Evolutionary conservation across 2,329 filamentous ascomycete genomes (phyloP).

Genomic region (Ophiocordyceps unilateralis): DNA sequence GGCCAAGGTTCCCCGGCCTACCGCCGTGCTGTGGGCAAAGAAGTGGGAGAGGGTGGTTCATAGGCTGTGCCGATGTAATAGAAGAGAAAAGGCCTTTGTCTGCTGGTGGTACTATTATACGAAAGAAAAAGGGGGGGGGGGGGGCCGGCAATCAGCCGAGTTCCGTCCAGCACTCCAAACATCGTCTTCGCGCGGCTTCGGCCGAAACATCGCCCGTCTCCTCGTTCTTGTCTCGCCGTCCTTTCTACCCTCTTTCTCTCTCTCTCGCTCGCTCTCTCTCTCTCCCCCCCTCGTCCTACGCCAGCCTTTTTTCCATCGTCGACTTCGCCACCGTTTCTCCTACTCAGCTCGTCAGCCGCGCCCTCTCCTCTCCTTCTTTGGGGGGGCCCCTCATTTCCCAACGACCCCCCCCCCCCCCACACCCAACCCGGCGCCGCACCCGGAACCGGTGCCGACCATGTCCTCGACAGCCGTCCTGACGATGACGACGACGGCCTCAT

Average conservation of each 20-base stretch:
- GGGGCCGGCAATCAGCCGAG: background rate
- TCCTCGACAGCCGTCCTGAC: slow-evolving; percentile 11
- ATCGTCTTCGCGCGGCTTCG: background rate
- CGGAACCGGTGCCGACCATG: slow-evolving; percentile 9
- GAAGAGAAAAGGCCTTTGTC: too few relatives aligned
- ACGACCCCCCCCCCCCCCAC: too few relatives aligned
- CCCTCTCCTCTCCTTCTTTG: too few relatives aligned
- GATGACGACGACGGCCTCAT: slow-evolving; percentile 16
- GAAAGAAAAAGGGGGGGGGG: too few relatives aligned
- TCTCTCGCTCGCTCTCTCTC: background rate
- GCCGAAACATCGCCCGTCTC: background rate
- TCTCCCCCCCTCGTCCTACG: background rate
- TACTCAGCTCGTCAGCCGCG: too few relatives aligned
- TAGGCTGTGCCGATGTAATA: too few relatives aligned
- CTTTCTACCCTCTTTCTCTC: background rate
- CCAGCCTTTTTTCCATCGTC: background rate
- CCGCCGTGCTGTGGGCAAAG: too few relatives aligned
- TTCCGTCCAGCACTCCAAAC: background rate
- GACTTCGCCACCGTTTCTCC: background rate
- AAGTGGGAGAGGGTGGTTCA: too few relatives aligned
- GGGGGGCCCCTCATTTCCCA: background rate
- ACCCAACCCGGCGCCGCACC: background rate
- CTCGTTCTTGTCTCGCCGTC: background rate
- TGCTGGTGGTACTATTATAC: background rate
- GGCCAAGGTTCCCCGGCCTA: background rate